phyloP scores from a whole-genome alignment of 2,329 filamentous ascomycete genomes.

The Tolypocladium amazonense region DNA sequence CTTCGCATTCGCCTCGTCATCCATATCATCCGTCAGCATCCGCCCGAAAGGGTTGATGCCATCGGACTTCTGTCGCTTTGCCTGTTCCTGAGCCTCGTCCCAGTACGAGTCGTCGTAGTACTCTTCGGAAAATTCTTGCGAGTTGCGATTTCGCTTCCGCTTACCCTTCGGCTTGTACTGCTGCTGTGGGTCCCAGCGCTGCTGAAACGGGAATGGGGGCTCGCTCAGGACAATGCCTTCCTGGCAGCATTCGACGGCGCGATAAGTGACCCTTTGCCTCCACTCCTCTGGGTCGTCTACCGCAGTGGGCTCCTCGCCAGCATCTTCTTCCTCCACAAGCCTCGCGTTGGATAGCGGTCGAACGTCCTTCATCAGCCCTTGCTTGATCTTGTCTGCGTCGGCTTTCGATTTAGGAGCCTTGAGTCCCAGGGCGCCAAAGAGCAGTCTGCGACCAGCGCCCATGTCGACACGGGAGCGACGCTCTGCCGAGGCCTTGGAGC shows the following conservation, averaged over 20 bases:
- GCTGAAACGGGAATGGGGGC: conserved; percentile 82
- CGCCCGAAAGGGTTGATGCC: neutral
- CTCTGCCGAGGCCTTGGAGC: neutral
- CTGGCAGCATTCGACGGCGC: conserved; percentile 77
- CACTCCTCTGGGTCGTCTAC: conserved; percentile 49
- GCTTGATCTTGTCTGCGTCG: conserved; percentile 53
- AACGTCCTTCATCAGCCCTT: conserved; percentile 46
- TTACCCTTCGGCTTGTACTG: conserved; percentile 31
- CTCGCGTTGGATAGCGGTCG: conserved; percentile 27
- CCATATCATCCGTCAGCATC: neutral
- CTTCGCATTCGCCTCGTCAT: neutral
- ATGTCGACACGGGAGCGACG: conserved; percentile 26
- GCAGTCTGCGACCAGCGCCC: conserved; percentile 52
- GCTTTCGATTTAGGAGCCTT: conserved; percentile 56
- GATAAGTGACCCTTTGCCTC: conserved; percentile 62
- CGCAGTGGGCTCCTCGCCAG: conserved; percentile 6
- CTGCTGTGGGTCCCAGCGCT: conserved; percentile 79
- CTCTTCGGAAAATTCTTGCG: conserved; percentile 22
- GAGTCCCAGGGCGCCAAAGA: conserved; percentile 64
- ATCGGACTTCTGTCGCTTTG: neutral
- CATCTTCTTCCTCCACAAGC: conserved; percentile 11
- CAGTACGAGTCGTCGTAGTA: conserved; percentile 19
- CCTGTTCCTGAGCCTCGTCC: conserved; percentile 14
- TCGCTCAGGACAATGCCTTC: conserved; percentile 56
- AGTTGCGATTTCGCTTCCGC: conserved; percentile 39